Percentiles rank a stretch among this genome's conserved stretches.
phyloP scores from a whole-genome alignment of 805 yeast genomes.

The Brettanomyces anomalus region DNA sequence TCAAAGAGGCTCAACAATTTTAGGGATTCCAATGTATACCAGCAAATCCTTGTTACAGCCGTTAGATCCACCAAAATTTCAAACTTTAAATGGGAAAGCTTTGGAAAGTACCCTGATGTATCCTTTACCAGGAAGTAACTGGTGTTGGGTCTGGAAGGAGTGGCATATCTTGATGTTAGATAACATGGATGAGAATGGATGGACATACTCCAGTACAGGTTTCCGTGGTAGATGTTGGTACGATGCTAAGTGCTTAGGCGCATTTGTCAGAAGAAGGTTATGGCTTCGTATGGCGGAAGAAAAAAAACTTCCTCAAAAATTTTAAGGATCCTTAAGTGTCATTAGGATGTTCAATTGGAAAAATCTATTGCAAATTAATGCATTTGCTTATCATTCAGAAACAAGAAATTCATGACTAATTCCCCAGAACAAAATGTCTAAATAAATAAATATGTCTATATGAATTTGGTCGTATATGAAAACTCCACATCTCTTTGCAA shows the following conservation, averaged over 20 bases:
- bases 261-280: constrained; percentile 39
- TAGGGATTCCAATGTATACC: constrained; percentile 43
- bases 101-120: constrained; percentile 22
- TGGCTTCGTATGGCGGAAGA: constrained; percentile 35
- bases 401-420: no score
- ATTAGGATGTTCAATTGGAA: not conserved
- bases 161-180: constrained; percentile 47
- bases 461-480: no score
- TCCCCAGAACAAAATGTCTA: no score
- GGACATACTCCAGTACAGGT: constrained; percentile 38
- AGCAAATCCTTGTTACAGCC: constrained; percentile 37
- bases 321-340: no score
- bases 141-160: constrained; percentile 48
- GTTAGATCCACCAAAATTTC: constrained; percentile 43
- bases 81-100: constrained; percentile 32
- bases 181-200: constrained; percentile 52
- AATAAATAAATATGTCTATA: no score
- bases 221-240: constrained; percentile 39
- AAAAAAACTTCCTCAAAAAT: not conserved
- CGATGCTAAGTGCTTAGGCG: constrained; percentile 40
- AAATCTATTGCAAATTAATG: not conserved
- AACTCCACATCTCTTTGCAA: no score
- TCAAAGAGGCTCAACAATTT: constrained; percentile 43
- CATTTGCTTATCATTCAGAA: no score
- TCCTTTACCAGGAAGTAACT: constrained; percentile 41